These are phyloP conservation scores for Alloteropsis angusta DNA, from an alignment of 202 grass and related monocot species.

Conservation along the genomic window DNA sequence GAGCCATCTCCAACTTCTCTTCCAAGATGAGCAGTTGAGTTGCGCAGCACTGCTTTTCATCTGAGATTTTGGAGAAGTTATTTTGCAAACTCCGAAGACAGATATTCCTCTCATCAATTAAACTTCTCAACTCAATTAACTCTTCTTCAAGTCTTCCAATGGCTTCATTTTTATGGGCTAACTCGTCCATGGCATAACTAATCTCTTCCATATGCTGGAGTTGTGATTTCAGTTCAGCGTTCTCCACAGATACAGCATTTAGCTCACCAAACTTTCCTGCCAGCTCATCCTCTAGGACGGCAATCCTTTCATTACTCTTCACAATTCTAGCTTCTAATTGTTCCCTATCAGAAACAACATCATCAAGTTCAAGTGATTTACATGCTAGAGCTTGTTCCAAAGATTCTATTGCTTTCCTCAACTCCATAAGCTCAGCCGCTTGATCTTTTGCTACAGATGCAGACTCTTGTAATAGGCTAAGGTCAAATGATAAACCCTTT, in stretches of 20 bases:
- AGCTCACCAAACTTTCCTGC: conserved; percentile 34
- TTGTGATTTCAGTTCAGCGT: conserved; percentile 46
- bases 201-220: conserved; percentile 26
- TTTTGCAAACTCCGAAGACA: conserved; percentile 45
- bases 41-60: conserved; percentile 46
- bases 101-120: conserved; percentile 30
- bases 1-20: conserved; percentile 69
- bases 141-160: conserved; percentile 48
- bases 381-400: conserved; percentile 44
- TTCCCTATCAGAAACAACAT: conserved; percentile 37
- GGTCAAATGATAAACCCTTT: conserved; percentile 83
- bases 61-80: conserved; percentile 42
- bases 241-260: conserved; percentile 40
- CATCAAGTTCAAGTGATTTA: conserved; percentile 55
- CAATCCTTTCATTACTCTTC: conserved; percentile 31
- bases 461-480: conserved; percentile 86
- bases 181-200: conserved; percentile 41
- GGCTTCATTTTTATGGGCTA: conserved; percentile 34
- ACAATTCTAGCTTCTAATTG: conserved; percentile 40
- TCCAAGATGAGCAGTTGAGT: conserved; percentile 54
- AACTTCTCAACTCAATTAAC: conserved; percentile 38
- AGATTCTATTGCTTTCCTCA: conserved; percentile 41
- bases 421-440: conserved; percentile 42
- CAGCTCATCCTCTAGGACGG: conserved; percentile 46
- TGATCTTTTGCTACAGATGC: conserved; percentile 69